Evolutionary conservation across 139 green algal genomes (phyloP).

Genomic region (Spirogloea muscicola): DNA sequence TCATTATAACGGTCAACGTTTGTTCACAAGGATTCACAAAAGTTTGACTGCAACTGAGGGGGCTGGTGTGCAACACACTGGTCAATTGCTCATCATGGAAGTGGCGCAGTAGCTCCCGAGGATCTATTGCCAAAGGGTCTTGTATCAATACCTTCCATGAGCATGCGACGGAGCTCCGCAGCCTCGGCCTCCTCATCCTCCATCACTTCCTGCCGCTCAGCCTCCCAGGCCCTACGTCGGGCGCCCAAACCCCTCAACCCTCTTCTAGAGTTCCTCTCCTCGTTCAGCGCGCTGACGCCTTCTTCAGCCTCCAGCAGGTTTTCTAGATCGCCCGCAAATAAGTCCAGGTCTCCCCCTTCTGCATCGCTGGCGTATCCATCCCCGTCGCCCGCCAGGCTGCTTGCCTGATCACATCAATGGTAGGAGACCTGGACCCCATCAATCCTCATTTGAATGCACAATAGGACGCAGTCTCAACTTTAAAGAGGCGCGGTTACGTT

Average conservation of each 20-base stretch:
- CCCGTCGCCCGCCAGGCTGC: background rate
- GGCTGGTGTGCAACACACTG: too few species aligned
- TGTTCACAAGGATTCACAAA: too few species aligned
- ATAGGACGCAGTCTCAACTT: too few species aligned
- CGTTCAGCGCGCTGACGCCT: constrained; percentile 37
- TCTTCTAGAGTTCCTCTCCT: constrained; percentile 29
- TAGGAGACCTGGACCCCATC: background rate
- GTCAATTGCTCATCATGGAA: too few species aligned
- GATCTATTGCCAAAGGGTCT: too few species aligned
- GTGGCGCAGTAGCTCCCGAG: too few species aligned
- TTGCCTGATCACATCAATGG: too few species aligned
- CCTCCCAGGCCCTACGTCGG: constrained; percentile 1
- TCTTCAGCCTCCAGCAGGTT: constrained; percentile 48
- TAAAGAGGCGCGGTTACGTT: too few species aligned
- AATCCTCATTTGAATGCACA: too few species aligned
- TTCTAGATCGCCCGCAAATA: constrained; percentile 44
- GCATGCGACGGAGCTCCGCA: constrained; percentile 12
- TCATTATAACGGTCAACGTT: too few species aligned
- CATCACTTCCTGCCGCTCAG: constrained; percentile 36
- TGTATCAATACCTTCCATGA: constrained; percentile 42
- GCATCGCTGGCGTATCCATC: background rate
- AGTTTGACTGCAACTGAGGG: too few species aligned
- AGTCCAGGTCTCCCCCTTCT: constrained; percentile 40
- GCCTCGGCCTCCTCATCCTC: constrained; percentile 48
- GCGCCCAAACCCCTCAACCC: background rate